Base-by-base conservation (phyloP, 2,329 filamentous ascomycete genomes). In the Talaromyces sp. region DNA sequence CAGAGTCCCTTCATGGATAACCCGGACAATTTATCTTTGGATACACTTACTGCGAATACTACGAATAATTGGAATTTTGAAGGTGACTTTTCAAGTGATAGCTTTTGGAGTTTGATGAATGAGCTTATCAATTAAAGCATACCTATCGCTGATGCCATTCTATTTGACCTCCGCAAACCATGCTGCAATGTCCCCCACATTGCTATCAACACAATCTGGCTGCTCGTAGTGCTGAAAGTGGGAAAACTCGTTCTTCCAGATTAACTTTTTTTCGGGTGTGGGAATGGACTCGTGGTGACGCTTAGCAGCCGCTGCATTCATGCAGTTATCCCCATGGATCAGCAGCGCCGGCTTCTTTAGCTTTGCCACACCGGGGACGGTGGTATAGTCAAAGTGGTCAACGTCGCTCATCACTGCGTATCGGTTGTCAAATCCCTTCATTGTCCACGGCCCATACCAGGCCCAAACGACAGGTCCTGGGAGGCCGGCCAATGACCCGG, bases 381-480 rank as follows among this genome's bases (percentile, higher is more conserved):
- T 72, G 30, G 69, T 67, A 64, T 71, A 72, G 49, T 60, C 58
- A 61, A 71, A 71, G 59, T 72, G 69, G 27, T 72, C 70, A 32
- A 71, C n/a, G 57, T 72, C 69, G 39, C 70, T 72, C 69, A 71
- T 71, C 11, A 71, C 65, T 9, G 70, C 69, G 55, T 71, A 72
- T 47, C 67, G 70, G 62, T 71, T 72, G 51, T 72, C 70, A 55
- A 71, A 72, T 25, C 59, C 63, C 61, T 69, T 68, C 57, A 72
- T 57, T 8, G 68, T 72, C 70, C 69, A 72, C 8, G 67, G 69
- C 1, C 70, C 70, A 61, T 72, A 72, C 69, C 67, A 71, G 2
- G 69, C 65, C 69, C 69, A 71, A n/a, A 68, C 64, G 4, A 70
- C 65, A 10, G 70, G 70, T 17, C 70, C 69, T 0, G 69, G 69